Evolutionary conservation across 1,139 yeast genomes (phyloP).

Genomic region (Sugiyamaella castrensis): DNA sequence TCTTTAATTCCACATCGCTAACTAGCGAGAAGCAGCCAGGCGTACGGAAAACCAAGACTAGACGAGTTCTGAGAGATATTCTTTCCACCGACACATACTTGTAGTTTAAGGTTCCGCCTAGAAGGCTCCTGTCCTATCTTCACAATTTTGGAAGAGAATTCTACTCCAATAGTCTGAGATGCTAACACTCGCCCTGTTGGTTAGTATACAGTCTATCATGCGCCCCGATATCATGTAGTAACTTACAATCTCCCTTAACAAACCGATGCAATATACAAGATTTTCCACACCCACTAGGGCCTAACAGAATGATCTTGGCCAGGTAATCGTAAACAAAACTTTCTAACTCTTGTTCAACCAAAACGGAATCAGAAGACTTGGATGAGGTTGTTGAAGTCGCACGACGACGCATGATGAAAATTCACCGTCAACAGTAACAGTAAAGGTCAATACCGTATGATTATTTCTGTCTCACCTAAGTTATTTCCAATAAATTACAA

Average conservation of each 20-base stretch:
- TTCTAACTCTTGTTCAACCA: constrained; percentile 29
- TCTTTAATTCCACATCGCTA: too few relatives aligned
- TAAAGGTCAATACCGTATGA: too few relatives aligned
- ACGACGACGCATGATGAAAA: constrained; percentile 26
- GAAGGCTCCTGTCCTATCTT: constrained; percentile 36
- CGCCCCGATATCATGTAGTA: not conserved
- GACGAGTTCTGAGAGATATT: too few relatives aligned
- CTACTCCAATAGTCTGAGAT: constrained; percentile 51
- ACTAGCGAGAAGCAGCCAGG: too few relatives aligned
- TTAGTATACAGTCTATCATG: not conserved
- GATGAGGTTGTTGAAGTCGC: constrained; percentile 32
- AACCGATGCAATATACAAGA: constrained; percentile 45
- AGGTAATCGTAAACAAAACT: constrained; percentile 42
- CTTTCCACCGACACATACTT: constrained; percentile 24
- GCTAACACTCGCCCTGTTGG: constrained; percentile 34
- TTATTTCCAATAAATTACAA: too few relatives aligned
- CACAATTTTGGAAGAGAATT: constrained; percentile 46
- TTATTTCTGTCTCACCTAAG: too few relatives aligned
- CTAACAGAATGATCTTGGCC: constrained; percentile 45
- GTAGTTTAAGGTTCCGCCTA: constrained; percentile 40
- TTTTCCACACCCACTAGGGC: constrained; percentile 48
- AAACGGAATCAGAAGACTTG: constrained; percentile 24
- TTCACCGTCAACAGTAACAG: too few relatives aligned
- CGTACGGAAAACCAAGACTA: too few relatives aligned
- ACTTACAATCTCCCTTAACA: constrained; percentile 41